Conservation (phyloP, 179 eudicot species). For the Beta lomatogona region DNA sequence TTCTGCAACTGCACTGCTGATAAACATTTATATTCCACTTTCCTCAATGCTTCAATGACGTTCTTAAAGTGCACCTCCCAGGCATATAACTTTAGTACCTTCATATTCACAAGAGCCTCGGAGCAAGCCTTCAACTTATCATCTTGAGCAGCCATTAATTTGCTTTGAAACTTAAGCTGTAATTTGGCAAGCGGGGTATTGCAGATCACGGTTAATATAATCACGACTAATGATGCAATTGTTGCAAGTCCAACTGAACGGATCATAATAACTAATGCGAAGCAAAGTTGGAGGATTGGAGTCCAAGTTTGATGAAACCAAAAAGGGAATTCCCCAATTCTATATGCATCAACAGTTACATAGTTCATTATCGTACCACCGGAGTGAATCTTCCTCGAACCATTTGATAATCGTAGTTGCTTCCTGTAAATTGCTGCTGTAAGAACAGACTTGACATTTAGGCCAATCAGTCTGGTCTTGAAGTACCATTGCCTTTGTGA, state of each 20-base stretch:
- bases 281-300: constrained; percentile 3
- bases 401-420: constrained; percentile 4
- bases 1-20: constrained; percentile 3
- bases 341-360: background rate
- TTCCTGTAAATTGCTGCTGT: constrained; percentile 9
- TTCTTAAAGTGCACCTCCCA: constrained; percentile 1
- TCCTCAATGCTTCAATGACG: background rate
- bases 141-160: constrained; percentile 9
- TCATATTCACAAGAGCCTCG: constrained; percentile 17
- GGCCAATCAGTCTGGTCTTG: background rate
- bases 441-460: background rate
- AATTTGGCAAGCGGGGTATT: constrained; percentile 3
- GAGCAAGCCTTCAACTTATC: constrained; percentile 7
- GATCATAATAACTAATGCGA: constrained; percentile 1
- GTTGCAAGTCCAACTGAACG: constrained; percentile 8
- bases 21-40: constrained; percentile 5
- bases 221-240: constrained; percentile 1
- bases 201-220: constrained; percentile 4
- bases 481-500: constrained; percentile 19
- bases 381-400: background rate
- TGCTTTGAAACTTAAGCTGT: constrained; percentile 5
- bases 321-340: constrained; percentile 12
- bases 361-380: constrained; percentile 7
- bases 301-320: constrained; percentile 16
- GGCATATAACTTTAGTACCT: constrained; percentile 13